Base-by-base conservation (phyloP, 192 early-diverging fungal genomes). In the Paraglomus occultum region DNA sequence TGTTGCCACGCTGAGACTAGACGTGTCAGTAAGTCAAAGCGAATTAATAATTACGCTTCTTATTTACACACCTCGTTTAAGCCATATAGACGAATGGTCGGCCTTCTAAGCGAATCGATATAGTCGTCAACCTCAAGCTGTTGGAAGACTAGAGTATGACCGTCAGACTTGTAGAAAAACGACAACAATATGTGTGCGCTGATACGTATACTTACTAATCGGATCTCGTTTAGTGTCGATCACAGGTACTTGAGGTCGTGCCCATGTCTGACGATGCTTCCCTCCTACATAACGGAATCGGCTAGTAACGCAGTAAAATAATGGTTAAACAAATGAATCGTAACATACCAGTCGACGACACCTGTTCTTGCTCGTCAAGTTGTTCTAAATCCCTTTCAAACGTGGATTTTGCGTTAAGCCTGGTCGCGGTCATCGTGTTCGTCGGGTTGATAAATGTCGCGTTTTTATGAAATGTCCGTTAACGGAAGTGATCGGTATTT, bases 61-160 rank as follows among this genome's bases (percentile, higher is more conserved):
- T 50, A 40, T 58, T 0, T 12, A 64, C 80, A 20, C 71, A 90
- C 91, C 67, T 88, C 85, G 1, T 94, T 97, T 8, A 93, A 81
- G 49, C 96, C 96, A 75, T 79, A 97, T 80, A 98, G 80, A 3
- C 94, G 86, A 48, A 94, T 72, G 6, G 86, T 78, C 8, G 93
- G 87, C 14, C 74, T 60, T 23, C 86, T 84, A 12, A 64, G 51
- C 20, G 45, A 46, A 49, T 87, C 82, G 57, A 84, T 83, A 75
- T 88, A 84, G 44, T 99, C 95, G 70, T 97, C 95, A 42, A 93
- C 82, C 67, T 99, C 97, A 77, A 99, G 89, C 73, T 99, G 97
- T 76, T 98, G 95, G 67, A 99, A 99, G 0, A 95, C 91, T 85
- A 85, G 5, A 72, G 8, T 44, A 53, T 60, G 23, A 39, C 1